Percentiles rank a stretch among this genome's conserved stretches.
Conservation (phyloP, 2,329 filamentous ascomycete genomes). For the Xylariaceae sp. region DNA sequence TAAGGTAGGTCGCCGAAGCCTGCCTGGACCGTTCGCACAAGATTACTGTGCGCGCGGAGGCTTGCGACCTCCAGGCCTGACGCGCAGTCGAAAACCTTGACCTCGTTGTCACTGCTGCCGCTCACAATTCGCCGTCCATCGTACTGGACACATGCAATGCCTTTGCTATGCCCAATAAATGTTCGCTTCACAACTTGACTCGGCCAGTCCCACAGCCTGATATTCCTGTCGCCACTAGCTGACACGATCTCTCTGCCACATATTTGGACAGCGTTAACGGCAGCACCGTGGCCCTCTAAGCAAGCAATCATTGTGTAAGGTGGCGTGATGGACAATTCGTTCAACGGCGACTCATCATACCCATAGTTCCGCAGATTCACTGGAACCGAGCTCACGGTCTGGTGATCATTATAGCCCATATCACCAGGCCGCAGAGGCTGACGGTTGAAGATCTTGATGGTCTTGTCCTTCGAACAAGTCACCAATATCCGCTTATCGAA, state of each 20-base stretch:
- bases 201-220: slow-evolving; percentile 94
- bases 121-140: slow-evolving; percentile 93
- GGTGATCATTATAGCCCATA: slow-evolving; percentile 56
- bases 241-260: slow-evolving; percentile 87
- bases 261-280: slow-evolving; percentile 96
- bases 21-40: slow-evolving; percentile 94
- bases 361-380: slow-evolving; percentile 61
- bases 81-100: slow-evolving; percentile 90
- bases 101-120: slow-evolving; percentile 93
- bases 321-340: slow-evolving; percentile 60
- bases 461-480: slow-evolving; percentile 96
- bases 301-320: slow-evolving; percentile 80
- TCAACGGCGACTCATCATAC: slow-evolving; percentile 51
- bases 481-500: slow-evolving; percentile 93
- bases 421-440: slow-evolving; percentile 68
- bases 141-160: slow-evolving; percentile 97
- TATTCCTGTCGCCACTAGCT: slow-evolving; percentile 89
- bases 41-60: slow-evolving; percentile 78
- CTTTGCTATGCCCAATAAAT: slow-evolving; percentile 87
- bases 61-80: slow-evolving; percentile 90
- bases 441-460: slow-evolving; percentile 95
- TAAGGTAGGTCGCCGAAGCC: slow-evolving; percentile 90
- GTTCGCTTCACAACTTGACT: slow-evolving; percentile 78
- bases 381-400: slow-evolving; percentile 59
- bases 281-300: slow-evolving; percentile 84